Conservation (phyloP, 768 basidiomycete genomes). For the Dictyophora rubrovolvata region DNA sequence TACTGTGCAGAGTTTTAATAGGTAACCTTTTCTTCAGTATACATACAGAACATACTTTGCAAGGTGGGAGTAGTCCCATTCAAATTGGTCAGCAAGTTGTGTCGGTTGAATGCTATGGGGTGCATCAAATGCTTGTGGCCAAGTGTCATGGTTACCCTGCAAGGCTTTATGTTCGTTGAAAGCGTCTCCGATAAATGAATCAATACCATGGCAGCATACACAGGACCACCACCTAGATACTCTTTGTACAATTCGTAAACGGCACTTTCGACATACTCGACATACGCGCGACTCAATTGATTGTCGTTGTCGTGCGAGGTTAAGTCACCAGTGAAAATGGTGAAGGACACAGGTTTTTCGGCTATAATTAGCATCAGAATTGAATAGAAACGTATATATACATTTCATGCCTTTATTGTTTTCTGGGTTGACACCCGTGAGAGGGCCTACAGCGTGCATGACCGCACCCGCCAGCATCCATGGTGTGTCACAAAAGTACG, state of each 20-base stretch:
- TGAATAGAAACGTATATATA: not conserved
- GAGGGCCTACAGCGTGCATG: conserved; percentile 16
- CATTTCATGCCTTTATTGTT: conserved; percentile 4
- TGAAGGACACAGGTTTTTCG: conserved; percentile 8
- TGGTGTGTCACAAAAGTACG: conserved; percentile 18
- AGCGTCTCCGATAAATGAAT: not conserved
- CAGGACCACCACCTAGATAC: conserved; percentile 15
- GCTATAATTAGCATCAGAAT: not conserved
- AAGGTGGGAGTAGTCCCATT: conserved; percentile 7
- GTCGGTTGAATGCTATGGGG: conserved; percentile 5
- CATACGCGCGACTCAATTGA: conserved; percentile 10
- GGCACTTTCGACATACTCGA: conserved; percentile 8
- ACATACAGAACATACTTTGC: not conserved
- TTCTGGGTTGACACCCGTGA: conserved; percentile 13
- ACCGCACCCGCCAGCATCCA: conserved; percentile 17
- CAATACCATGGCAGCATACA: conserved; percentile 17
- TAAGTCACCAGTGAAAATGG: conserved; percentile 19
- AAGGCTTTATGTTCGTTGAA: not conserved
- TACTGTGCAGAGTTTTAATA: not conserved
- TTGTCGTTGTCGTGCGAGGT: conserved; percentile 19
- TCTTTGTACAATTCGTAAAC: conserved; percentile 16
- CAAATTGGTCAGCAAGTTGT: conserved; percentile 3
- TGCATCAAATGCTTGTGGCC: conserved; percentile 9
- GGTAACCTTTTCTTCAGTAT: not conserved
- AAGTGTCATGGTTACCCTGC: conserved; percentile 9